Conservation (phyloP, 2,329 filamentous ascomycete species). For the Trichophaea hybrida region DNA sequence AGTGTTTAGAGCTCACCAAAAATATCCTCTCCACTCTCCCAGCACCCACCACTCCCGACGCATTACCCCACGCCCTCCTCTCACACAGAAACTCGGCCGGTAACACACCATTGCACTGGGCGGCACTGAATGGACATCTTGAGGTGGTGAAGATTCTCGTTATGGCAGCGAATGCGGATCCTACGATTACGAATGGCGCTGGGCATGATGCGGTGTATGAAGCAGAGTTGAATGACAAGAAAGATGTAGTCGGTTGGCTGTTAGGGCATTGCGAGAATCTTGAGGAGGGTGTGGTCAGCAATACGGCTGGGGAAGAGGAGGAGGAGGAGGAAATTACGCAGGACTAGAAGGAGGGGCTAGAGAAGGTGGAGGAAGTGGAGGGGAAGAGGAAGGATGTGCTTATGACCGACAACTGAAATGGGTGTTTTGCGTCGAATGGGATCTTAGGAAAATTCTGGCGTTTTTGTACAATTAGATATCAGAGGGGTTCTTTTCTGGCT, state of each 20-base stretch:
- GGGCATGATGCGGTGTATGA: slow-evolving; percentile 69
- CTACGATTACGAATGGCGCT: slow-evolving; percentile 63
- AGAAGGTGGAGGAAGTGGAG: not conserved
- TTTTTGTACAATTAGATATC: not conserved
- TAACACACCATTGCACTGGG: slow-evolving; percentile 91
- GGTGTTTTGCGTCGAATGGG: not conserved
- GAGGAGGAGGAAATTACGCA: slow-evolving; percentile 7
- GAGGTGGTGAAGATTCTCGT: slow-evolving; percentile 64
- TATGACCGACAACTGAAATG: not conserved
- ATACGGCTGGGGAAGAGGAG: slow-evolving; percentile 14
- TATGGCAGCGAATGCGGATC: slow-evolving; percentile 56
- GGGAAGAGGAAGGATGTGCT: not conserved
- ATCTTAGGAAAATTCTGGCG: not conserved
- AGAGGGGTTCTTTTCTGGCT: not conserved
- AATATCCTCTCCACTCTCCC: slow-evolving; percentile 35
- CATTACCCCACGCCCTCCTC: slow-evolving; percentile 28
- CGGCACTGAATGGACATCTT: slow-evolving; percentile 75
- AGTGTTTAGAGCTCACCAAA: slow-evolving; percentile 35
- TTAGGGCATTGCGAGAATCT: slow-evolving; percentile 32
- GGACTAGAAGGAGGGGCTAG: not conserved
- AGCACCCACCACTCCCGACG: slow-evolving; percentile 1
- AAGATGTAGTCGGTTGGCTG: slow-evolving; percentile 45
- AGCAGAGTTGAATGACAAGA: slow-evolving; percentile 55
- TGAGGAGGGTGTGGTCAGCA: slow-evolving; percentile 26
- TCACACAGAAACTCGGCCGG: slow-evolving; percentile 58